Evolutionary conservation across 2,329 filamentous ascomycete species (phyloP), one percentile per base, ranked within the genome.

Genomic region (Aspergillus viridinutans): DNA sequence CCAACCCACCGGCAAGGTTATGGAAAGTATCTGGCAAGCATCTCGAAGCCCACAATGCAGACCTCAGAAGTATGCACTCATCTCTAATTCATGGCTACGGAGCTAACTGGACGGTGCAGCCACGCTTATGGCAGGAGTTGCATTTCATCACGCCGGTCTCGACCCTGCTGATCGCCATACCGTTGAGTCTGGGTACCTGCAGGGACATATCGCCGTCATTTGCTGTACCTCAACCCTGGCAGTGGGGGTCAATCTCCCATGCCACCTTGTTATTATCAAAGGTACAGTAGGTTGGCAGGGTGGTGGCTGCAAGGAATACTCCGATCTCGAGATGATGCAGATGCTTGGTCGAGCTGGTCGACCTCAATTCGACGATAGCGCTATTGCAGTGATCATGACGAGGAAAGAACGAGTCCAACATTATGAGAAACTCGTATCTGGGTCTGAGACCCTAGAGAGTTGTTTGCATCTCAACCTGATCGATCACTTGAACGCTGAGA

Each of bases 191-290:
- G 82, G 81, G 0, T 96, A 88, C 63, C 74, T 91, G 3, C 76
- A 83, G 20, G 88, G 90, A 0, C 79, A 90, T n/a, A 81, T 95
- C 57, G 86, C 80, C 61, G 85, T 95, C 32, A 92, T 96, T 53
- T 95, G 91, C 71, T 94, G 90, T 69, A 96, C 90, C 0, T 92
- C 90, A 0, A 96, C 90, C 0, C 77, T 96, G 20, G 90, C 90
- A 1, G 87, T 94, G 12, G 90, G 90, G 0, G 83, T 96, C 29
- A 96, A 96, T 67, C 74, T 95, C 9, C 91, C 90, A 9, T 92
- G 90, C 59, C 88, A 94, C 68, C 83, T 92, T 3, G 90, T 92
- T 3, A 85, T 95, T 9, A 83, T 96, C 55, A 95, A 95, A 70
- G 89, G 90, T 23, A 95, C 90, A 0, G 81, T 86, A 3, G 79